Evolutionary conservation across 495 filamentous ascomycete genomes (phyloP).

Genomic region (Cercophora samala): DNA sequence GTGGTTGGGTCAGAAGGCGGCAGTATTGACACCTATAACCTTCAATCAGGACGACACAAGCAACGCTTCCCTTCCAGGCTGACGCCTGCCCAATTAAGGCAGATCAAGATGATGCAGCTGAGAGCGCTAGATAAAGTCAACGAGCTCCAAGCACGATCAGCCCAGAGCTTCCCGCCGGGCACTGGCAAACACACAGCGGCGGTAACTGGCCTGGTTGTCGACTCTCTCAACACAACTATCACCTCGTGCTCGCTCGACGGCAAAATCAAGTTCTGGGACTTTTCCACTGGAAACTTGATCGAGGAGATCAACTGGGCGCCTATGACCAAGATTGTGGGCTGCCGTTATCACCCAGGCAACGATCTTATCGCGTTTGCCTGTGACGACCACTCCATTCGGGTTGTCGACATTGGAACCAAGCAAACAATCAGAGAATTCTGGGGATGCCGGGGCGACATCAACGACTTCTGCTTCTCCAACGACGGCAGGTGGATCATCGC

Average conservation of each 20-base stretch:
- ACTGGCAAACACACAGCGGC: conserved; percentile 70
- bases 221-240: conserved; percentile 76
- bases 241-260: conserved; percentile 87
- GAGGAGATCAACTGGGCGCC: conserved; percentile 83
- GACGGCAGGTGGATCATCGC: conserved; percentile 94
- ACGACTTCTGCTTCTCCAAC: conserved; percentile 85
- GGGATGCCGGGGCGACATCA: conserved; percentile 77
- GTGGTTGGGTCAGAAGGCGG: conserved; percentile 82
- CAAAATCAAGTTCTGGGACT: conserved; percentile 98
- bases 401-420: conserved; percentile 87
- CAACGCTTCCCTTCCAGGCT: conserved; percentile 76
- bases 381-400: conserved; percentile 80
- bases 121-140: conserved; percentile 46
- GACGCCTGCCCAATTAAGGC: conserved; percentile 60
- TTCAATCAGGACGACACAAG: conserved; percentile 86
- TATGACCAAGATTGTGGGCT: conserved; percentile 70
- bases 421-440: conserved; percentile 89
- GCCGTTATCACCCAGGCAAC: conserved; percentile 72
- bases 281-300: conserved; percentile 68
- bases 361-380: conserved; percentile 89
- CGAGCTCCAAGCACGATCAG: conserved; percentile 42
- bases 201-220: conserved; percentile 80
- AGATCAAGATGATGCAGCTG: conserved; percentile 55
- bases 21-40: conserved; percentile 87
- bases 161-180: conserved; percentile 42